Percentiles rank a stretch among this genome's conserved stretches.
Evolutionary conservation across 2,329 filamentous ascomycete species (phyloP).

Genomic region (Chalaropsis ovoidea): DNA sequence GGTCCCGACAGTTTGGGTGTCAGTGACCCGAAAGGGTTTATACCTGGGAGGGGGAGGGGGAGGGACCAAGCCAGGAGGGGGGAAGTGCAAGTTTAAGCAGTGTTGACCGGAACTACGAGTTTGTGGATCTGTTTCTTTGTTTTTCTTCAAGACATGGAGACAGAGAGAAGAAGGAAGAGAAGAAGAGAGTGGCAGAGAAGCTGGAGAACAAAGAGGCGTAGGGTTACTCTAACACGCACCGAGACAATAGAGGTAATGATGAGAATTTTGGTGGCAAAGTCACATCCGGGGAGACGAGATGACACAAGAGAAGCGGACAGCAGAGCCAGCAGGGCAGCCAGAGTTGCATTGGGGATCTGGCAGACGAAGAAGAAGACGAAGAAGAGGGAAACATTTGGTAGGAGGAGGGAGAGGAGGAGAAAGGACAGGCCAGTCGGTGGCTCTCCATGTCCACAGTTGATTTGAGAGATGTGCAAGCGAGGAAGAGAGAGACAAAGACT

Average conservation of each 20-base stretch:
- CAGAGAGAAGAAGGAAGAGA: too few species aligned
- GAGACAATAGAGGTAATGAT: too few species aligned
- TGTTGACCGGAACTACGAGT: too few species aligned
- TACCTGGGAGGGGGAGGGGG: background rate
- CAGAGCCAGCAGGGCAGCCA: background rate
- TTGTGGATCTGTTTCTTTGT: too few species aligned
- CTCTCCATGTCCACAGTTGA: background rate
- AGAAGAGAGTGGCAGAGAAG: too few species aligned
- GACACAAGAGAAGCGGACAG: background rate
- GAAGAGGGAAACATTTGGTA: background rate
- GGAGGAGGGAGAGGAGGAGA: background rate
- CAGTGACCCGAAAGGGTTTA: background rate
- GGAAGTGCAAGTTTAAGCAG: background rate
- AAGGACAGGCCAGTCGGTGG: background rate
- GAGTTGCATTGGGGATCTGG: background rate
- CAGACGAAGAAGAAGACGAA: background rate
- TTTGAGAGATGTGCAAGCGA: background rate
- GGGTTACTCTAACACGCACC: background rate
- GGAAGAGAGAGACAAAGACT: background rate
- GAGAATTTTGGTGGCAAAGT: background rate
- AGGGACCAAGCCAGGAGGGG: background rate
- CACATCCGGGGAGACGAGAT: background rate
- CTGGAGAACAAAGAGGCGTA: too few species aligned
- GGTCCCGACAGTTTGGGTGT: slow-evolving; percentile 14
- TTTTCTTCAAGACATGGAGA: too few species aligned